Base-by-base conservation (phyloP, 1,284 basidiomycete genomes). In the Neotropicomus parvogracilis region DNA sequence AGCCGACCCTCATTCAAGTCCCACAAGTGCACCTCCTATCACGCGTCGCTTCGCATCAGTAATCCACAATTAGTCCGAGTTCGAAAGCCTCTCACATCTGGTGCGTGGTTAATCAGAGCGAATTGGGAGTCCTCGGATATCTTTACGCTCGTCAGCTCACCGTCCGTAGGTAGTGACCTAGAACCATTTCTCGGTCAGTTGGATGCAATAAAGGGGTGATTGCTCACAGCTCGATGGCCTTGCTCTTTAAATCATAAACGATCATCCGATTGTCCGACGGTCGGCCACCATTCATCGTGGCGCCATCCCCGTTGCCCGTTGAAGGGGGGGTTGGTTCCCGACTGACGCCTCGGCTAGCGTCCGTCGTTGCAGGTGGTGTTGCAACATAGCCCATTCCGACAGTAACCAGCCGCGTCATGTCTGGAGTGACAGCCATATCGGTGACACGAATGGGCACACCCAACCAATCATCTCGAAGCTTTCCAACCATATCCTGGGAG, bases 1-100 rank as follows among this genome's bases (percentile, higher is more conserved):
- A 93, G 72, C 46, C 80, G 78, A 40, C 81, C 78, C 42, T 80
- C 76, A 17, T 77, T 71, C 40, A 98, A 76, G 62, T 93, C 85
- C 83, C 89, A 92, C 53, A 97, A 69, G 58, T 92, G 85, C 39
- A 97, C 79, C 70, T 97, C 93, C 91, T 95, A 52, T 47, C 36
- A 56, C 37, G 32, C 48, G 39, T 24, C 24, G 8, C 4, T 24
- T 38, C 42, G 51, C 40, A 41, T 59, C 44, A 56, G 35, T 35
- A 44, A 43, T 26, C 40, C 24, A 41, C 29, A 16, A 39, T 21
- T 41, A 34, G 46, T 17, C 32, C 43, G 31, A 44, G 47, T 43
- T 46, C 32, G 16, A 46, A 54, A 3, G 54, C 39, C 55, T 73
- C 86, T 75, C 65, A 92, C 90, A 67, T 91, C 83, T 11, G 90